Base-by-base conservation (phyloP, 345 rosid species). In the Euphorbia lathyris region DNA sequence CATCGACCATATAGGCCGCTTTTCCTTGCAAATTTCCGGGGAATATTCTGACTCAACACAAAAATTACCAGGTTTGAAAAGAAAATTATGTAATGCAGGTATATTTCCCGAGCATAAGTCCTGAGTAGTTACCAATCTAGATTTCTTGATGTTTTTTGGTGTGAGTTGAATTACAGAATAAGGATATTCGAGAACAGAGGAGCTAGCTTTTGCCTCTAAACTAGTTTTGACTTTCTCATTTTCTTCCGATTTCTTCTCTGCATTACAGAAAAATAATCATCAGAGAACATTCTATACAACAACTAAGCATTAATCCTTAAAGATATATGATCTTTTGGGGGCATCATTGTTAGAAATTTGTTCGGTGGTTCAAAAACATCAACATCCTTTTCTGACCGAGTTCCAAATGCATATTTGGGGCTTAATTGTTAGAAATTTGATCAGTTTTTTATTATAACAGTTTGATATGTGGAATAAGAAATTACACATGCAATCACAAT, bases 21-120 rank as follows among this genome's bases (percentile, higher is more conserved):
- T 9, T 13, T 45, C 32, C 36, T 65, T 30, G 76, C 50, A 22
- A 72, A 72, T 14, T 16, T 17, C 58, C 4, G 22, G 9, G 70
- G 70, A 11, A 72, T 30, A 11, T 23, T 20, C 70, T 72, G 76
- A 56, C 64, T 38, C 13, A 22, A 51, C 38, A 38, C 11, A n/a
- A 20, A 48, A 42, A n/a, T 25, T 29, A 58, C 20, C n/a, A 20
- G 43, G 43, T 30, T 2, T 11, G 0, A 4, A 45, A 45, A 45
- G 51, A 7, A 45, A 12, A 12, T 45, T 9, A 4, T 14, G 25
- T 16, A 58, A 38, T 10, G 26, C 20, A 47, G 13, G 7, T 13
- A 47, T 1, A 7, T 27, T n/a, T 61, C 30, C 22, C 34, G 12
- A 42, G 22, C 30, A 62, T 8, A 26, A 13, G 20, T 36, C 16